A percentile compares a stretch with the other conserved stretches of the same genome.
Evolutionary conservation across 129 eudicot species (phyloP).

Genomic region (Centaurea solstitialis): DNA sequence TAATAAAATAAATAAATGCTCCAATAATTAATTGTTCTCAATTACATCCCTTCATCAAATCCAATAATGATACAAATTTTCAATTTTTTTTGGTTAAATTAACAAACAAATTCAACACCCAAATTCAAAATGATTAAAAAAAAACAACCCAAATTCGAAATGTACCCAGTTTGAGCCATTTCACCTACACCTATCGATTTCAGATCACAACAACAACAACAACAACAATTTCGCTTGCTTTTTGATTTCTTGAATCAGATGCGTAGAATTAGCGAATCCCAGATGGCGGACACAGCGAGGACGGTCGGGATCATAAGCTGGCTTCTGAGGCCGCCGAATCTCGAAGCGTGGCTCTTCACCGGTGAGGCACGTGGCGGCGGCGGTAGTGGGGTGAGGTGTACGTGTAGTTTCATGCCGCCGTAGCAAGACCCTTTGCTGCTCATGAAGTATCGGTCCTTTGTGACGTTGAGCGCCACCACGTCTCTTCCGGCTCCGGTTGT

Average conservation of each 20-base stretch:
- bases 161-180: constrained; percentile 32
- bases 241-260: constrained; percentile 22
- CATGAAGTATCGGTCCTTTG: constrained; percentile 67
- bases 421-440: constrained; percentile 87
- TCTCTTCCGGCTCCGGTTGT: constrained; percentile 93
- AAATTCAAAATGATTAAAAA: constrained; percentile 7
- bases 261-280: constrained; percentile 60
- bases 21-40: constrained; percentile 5
- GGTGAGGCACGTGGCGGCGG: constrained; percentile 70
- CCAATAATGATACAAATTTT: constrained; percentile 11
- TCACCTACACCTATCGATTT: constrained; percentile 12
- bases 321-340: constrained; percentile 35
- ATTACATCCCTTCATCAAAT: not conserved
- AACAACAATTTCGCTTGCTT: too few species aligned
- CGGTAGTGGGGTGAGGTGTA: constrained; percentile 56
- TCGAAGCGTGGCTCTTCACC: constrained; percentile 38
- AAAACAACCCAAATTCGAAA: constrained; percentile 12
- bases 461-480: constrained; percentile 70
- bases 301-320: constrained; percentile 63
- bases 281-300: constrained; percentile 60
- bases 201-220: not conserved
- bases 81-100: constrained; percentile 25
- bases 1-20: constrained; percentile 29
- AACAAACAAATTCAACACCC: constrained; percentile 29
- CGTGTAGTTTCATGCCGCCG: constrained; percentile 77